Conservation (phyloP, 2,329 filamentous ascomycete species). For the Colletotrichum plurivorum region DNA sequence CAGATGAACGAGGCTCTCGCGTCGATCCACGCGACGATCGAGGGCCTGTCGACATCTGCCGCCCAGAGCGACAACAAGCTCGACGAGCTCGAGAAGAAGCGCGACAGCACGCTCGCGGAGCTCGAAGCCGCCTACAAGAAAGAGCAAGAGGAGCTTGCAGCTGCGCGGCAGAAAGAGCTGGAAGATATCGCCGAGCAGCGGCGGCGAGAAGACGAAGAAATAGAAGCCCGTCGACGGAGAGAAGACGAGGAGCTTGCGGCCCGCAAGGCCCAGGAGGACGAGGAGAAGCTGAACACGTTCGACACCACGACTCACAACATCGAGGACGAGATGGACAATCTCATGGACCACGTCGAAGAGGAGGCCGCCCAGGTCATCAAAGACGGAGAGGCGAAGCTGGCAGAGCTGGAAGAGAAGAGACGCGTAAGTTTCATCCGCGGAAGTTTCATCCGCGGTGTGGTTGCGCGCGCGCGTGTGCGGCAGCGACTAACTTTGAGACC, state of each 20-base stretch:
- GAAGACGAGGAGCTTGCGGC: constrained; percentile 54
- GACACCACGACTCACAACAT: constrained; percentile 48
- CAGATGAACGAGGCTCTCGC: constrained; percentile 60
- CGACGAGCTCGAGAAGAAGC: constrained; percentile 56
- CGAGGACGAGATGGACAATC: constrained; percentile 53
- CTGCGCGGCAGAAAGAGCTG: constrained; percentile 48
- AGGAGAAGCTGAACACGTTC: constrained; percentile 47
- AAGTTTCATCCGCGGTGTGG: no score
- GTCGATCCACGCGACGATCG: constrained; percentile 54
- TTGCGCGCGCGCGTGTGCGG: neutral
- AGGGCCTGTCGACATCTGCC: constrained; percentile 47
- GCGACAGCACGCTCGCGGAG: constrained; percentile 50
- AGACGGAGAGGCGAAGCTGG: constrained; percentile 50
- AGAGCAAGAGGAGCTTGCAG: constrained; percentile 48
- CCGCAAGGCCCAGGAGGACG: constrained; percentile 49
- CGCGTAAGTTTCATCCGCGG: constrained; percentile 46
- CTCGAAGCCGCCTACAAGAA: constrained; percentile 49
- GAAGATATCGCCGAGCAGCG: constrained; percentile 53
- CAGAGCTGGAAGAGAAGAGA: constrained; percentile 52
- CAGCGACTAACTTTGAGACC: constrained; percentile 2
- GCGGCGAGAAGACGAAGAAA: constrained; percentile 58
- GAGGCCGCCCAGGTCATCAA: constrained; percentile 47
- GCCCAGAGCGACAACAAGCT: constrained; percentile 53
- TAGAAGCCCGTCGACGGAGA: constrained; percentile 49
- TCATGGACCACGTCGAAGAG: constrained; percentile 53